Evolutionary conservation across 2,329 filamentous ascomycete species (phyloP).

Genomic region (Verticillium dahliae): DNA sequence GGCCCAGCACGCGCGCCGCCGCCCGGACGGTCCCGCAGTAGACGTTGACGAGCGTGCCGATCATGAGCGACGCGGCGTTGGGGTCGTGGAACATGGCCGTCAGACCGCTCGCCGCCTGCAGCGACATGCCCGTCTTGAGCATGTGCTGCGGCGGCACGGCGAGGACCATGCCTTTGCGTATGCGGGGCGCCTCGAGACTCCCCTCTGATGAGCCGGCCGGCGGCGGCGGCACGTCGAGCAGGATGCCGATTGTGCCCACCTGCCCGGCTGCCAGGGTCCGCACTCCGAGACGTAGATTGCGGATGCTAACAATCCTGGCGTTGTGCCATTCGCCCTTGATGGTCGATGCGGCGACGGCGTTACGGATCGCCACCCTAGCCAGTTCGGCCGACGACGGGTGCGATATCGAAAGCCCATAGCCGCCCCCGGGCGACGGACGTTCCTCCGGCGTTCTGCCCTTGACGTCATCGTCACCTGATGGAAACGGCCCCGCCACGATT

Average conservation of each 20-base stretch:
- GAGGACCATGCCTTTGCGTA: constrained; percentile 80
- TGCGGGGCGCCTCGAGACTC: constrained; percentile 28
- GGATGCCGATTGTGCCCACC: constrained; percentile 81
- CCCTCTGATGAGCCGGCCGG: background rate
- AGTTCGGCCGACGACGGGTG: constrained; percentile 49
- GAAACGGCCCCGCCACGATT: constrained; percentile 74
- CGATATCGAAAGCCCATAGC: constrained; percentile 43
- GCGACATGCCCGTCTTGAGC: constrained; percentile 46
- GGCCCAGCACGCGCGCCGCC: constrained; percentile 64
- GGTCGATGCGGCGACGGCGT: constrained; percentile 42
- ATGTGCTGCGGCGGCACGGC: constrained; percentile 55
- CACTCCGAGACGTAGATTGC: constrained; percentile 81
- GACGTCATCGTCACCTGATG: constrained; percentile 44
- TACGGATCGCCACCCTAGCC: constrained; percentile 44
- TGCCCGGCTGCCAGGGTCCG: constrained; percentile 70
- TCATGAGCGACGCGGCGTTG: constrained; percentile 55
- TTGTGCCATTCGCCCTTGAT: constrained; percentile 68
- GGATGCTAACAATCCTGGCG: constrained; percentile 76
- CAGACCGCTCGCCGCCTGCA: constrained; percentile 62
- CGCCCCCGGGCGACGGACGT: constrained; percentile 38
- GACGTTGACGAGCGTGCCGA: constrained; percentile 68
- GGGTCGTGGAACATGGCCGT: constrained; percentile 63
- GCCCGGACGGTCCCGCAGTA: constrained; percentile 86
- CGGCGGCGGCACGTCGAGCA: constrained; percentile 39
- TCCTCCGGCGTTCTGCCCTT: constrained; percentile 34